Conservation (phyloP, 202 grass and related monocot species). For the Carex arenaria region DNA sequence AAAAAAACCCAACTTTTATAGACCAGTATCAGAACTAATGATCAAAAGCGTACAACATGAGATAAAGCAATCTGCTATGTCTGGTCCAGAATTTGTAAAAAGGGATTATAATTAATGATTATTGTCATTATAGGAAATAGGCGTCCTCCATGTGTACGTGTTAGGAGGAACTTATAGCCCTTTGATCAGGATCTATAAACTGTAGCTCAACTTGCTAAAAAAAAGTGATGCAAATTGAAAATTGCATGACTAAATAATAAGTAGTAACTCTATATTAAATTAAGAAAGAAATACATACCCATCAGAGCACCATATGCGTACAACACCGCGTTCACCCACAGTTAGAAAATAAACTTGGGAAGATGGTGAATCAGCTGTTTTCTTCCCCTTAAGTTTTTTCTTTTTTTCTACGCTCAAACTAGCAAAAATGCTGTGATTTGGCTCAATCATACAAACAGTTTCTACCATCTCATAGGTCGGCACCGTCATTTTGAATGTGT, state of each 20-base stretch:
- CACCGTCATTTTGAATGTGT: conserved; percentile 77
- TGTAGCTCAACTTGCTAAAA: background rate
- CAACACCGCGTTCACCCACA: conserved; percentile 77
- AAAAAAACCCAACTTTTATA: background rate
- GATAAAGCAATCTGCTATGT: background rate
- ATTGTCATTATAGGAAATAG: background rate
- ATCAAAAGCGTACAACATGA: background rate
- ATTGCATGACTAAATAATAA: background rate
- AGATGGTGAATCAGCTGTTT: conserved; percentile 9
- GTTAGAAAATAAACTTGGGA: conserved; percentile 67
- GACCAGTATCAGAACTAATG: background rate
- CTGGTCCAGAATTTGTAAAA: background rate
- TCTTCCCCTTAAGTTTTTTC: conserved; percentile 26
- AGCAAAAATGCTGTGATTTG: conserved; percentile 38
- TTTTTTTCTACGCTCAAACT: conserved; percentile 35
- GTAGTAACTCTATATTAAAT: background rate
- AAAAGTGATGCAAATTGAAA: background rate
- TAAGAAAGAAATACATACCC: conserved; percentile 42
- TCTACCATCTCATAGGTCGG: conserved; percentile 91
- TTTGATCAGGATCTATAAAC: background rate
- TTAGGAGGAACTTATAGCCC: background rate
- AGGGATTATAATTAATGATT: background rate
- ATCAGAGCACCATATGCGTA: conserved; percentile 85
- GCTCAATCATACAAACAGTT: conserved; percentile 65
- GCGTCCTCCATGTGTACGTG: background rate